Evolutionary conservation across 2,329 filamentous ascomycete genomes (phyloP), one percentile per base, ranked within the genome.

Genomic region (Calonectria pteridis): DNA sequence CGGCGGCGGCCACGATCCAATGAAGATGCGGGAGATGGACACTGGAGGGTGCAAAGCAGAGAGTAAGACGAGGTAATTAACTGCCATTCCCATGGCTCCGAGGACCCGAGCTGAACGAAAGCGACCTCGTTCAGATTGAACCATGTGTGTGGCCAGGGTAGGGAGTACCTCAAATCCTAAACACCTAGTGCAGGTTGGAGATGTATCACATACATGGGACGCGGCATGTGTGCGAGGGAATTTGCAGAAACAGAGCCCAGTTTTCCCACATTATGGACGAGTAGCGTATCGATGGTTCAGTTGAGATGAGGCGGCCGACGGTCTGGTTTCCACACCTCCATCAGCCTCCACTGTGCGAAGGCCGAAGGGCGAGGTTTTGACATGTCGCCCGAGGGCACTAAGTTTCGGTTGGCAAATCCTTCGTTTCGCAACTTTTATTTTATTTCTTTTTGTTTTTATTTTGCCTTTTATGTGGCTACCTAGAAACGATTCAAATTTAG

Each of bases 41-140:
- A 35, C 55, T 11, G 58, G 66, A 65, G 50, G 55, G 65, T 62
- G 55, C 55, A 62, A 62, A 53, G 53, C 29, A 72, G 63, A 72
- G 66, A 53, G 71, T 73, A 73, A 73, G 71, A 73, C 71, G 71
- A 73, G 71, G 71, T 69, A 69, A 73, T 73, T 73, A 73, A 40
- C 66, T 51, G 40, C 66, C 46, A 55, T 43, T 46, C 43, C 51
- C 26, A 62, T 62, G 71, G 59, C 50, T 65, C 66, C 66, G 71
- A 66, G 66, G 58, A 66, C 58, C 66, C 66, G 66, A 69, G 55
- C 51, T 55, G 51, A 53, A 59, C 66, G 46, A 26, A 35, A 37
- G 35, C 35, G 23, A 35, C 33, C 35, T 51, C 37, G 49, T 43
- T 69, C 37, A 40, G 40, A 49, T 69, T 51, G 71, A 63, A 43